Conservation (phyloP, 805 yeast genomes). For the Suhomyces kilbournensis region DNA sequence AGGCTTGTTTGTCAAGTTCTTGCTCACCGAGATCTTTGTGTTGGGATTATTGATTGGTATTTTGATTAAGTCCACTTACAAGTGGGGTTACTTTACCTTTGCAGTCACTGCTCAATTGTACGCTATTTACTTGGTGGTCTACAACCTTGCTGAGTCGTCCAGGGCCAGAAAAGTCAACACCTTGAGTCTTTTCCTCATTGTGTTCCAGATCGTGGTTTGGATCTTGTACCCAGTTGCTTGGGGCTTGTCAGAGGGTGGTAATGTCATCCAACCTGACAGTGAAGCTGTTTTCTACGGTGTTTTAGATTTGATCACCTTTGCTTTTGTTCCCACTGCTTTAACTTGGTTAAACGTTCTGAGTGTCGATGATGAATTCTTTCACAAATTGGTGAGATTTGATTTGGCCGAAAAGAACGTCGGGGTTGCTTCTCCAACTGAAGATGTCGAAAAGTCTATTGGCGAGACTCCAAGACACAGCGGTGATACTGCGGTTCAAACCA, state of each 20-base stretch:
- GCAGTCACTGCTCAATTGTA: conserved; percentile 44
- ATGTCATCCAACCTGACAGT: conserved; percentile 55
- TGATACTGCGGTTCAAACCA: conserved; percentile 38
- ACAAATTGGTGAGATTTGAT: conserved; percentile 14
- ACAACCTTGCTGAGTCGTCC: conserved; percentile 8
- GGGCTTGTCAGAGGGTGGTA: conserved; percentile 64
- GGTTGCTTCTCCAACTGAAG: conserved; percentile 1
- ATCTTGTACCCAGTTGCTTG: conserved; percentile 48
- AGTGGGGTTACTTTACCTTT: conserved; percentile 68
- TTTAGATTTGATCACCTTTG: conserved; percentile 48
- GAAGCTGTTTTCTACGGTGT: conserved; percentile 61
- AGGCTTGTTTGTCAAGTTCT: conserved; percentile 41
- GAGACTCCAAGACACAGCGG: conserved; percentile 43
- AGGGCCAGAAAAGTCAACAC: not conserved
- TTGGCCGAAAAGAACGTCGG: conserved; percentile 5
- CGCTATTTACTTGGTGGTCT: conserved; percentile 31
- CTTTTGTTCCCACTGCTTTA: conserved; percentile 37
- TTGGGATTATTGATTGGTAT: conserved; percentile 56
- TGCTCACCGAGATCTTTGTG: conserved; percentile 47
- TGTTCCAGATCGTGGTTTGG: conserved; percentile 42
- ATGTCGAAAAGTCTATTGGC: conserved; percentile 20
- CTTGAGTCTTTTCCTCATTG: conserved; percentile 14
- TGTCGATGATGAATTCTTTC: conserved; percentile 29
- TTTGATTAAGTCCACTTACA: conserved; percentile 53
- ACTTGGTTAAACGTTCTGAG: conserved; percentile 24